Base-by-base conservation (phyloP, 179 eudicot genomes). In the Silene vulgaris region DNA sequence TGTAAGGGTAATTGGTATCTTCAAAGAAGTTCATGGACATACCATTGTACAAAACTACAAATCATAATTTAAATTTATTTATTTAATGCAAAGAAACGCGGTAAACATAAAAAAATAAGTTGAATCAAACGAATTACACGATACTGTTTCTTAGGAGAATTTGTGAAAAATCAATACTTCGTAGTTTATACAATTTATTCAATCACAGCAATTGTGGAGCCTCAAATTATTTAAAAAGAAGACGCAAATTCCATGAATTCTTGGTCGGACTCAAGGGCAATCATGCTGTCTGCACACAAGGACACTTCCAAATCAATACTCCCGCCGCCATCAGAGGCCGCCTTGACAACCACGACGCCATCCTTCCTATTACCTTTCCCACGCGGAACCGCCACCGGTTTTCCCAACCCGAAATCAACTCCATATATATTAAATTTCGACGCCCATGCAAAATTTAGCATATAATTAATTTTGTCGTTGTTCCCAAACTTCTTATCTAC, bases 361-460 rank as follows among this genome's bases (percentile, higher is more conserved):
- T 62, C 65, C 4, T 3, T 62, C 32, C 3, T 30, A 30, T 30
- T 2, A 30, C 35, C 4, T 30, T 30, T 30, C 8, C 65, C 65
- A 20, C 14, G 23, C 9, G 45, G 20, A 30, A 5, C 19, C 1
- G 69, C 45, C 2, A 30, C 20, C 1, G 45, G 17, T 30, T 14
- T 29, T 16, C 69, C 69, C 1, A 65, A 4, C 69, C 69, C 69
- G 9, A 65, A 65, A 29, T 65, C 69, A 65, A 29, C n/a, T n/a
- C 26, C 26, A 23, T 23, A 23, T 23, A 23, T 23, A 23, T 23
- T 23, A 23, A 23, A 23, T 23, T 23, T 65, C 21, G 37, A 12
- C 0, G 40, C n/a, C 69, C 69, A 13, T 0, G 45, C 11, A 16
- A 65, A 65, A 16, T 13, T 6, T 1, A 30, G 4, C 23, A 61